Conservation (phyloP, 371 early-diverging fungal genomes). For the Zychaea mexicana region DNA sequence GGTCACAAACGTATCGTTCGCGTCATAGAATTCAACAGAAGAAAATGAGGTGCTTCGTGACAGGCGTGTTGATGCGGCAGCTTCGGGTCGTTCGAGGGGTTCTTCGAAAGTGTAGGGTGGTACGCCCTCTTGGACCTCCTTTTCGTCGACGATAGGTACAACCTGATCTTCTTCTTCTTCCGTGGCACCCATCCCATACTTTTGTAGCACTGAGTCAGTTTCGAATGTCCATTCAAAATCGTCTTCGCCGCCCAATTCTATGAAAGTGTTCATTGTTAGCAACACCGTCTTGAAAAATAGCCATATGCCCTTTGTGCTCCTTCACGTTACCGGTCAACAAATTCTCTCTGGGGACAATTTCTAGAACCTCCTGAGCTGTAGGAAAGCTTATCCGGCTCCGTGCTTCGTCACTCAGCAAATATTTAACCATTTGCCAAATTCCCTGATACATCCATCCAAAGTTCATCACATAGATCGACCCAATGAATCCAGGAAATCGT, state of each 20-base stretch:
- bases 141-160: background rate
- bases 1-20: conserved; percentile 16
- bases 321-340: conserved; percentile 27
- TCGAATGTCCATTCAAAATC: conserved; percentile 38
- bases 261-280: background rate
- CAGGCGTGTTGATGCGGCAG: background rate
- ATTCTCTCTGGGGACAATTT: conserved; percentile 23
- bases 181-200: conserved; percentile 27
- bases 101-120: background rate
- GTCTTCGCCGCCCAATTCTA: conserved; percentile 41
- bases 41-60: conserved; percentile 18
- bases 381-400: conserved; percentile 39
- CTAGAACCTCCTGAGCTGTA: conserved; percentile 23
- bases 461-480: conserved; percentile 42
- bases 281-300: background rate
- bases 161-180: conserved; percentile 5
- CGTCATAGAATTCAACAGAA: conserved; percentile 43
- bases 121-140: background rate
- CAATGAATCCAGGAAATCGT: conserved; percentile 35
- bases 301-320: background rate
- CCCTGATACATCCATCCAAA: conserved; percentile 55
- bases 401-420: conserved; percentile 38
- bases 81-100: conserved; percentile 3
- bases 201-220: conserved; percentile 27
- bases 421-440: conserved; percentile 44